A percentile compares a stretch with the other conserved stretches of the same genome.
Evolutionary conservation across 495 filamentous ascomycete species (phyloP).

Genomic region (Hypoxylon cercidicola): DNA sequence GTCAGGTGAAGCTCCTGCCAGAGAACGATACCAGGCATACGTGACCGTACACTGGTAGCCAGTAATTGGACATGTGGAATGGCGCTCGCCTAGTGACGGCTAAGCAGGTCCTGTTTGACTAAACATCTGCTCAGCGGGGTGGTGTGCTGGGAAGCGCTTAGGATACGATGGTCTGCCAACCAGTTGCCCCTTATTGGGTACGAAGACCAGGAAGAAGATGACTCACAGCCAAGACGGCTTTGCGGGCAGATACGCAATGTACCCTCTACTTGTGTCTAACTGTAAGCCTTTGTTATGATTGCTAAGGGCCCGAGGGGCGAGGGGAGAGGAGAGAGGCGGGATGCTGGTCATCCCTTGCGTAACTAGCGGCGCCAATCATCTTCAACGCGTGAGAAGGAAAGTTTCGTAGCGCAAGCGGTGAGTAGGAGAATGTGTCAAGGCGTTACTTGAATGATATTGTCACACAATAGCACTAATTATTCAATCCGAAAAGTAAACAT

Average conservation of each 20-base stretch:
- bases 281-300: background rate
- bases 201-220: background rate
- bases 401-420: constrained; percentile 12
- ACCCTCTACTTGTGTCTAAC: background rate
- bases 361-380: constrained; percentile 8
- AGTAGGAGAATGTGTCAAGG: background rate
- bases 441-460: background rate
- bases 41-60: background rate
- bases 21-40: no score
- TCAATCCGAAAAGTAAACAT: no score
- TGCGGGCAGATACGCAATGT: background rate
- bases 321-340: background rate
- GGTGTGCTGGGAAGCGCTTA: background rate
- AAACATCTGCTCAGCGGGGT: background rate
- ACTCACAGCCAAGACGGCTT: background rate
- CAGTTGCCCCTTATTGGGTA: constrained; percentile 4
- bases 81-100: background rate
- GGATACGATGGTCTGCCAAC: constrained; percentile 1
- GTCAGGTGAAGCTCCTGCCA: background rate
- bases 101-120: background rate
- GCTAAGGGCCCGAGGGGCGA: background rate
- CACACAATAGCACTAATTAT: no score
- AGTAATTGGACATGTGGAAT: background rate
- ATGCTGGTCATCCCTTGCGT: constrained; percentile 30
- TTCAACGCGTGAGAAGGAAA: background rate